phyloP scores from a whole-genome alignment of 1,284 basidiomycete species.

The Heterobasidion parviporum region DNA sequence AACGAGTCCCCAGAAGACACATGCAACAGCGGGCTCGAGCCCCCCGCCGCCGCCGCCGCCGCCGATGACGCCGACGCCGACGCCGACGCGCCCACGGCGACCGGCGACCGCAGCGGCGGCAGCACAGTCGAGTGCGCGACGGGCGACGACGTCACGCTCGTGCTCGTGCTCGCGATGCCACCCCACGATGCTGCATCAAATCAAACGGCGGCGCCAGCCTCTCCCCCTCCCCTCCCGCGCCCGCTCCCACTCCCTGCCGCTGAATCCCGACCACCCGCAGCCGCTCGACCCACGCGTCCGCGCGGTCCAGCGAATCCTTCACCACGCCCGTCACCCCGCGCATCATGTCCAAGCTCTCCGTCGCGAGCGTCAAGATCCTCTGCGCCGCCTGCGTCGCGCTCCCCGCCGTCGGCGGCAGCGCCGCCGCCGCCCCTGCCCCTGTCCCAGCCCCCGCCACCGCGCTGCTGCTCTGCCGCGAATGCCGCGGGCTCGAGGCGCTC shows the following conservation, averaged over 20 bases:
- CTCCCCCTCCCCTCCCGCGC: neutral
- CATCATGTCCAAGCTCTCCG: conserved; percentile 90
- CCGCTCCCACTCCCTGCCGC: conserved; percentile 27
- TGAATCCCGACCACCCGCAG: conserved; percentile 70
- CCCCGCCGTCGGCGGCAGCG: conserved; percentile 36
- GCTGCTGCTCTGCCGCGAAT: conserved; percentile 19
- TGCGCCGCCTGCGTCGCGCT: conserved; percentile 69
- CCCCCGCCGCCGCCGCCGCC: neutral
- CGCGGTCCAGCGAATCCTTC: conserved; percentile 80
- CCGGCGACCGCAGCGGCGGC: conserved; percentile 6
- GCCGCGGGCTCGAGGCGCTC: conserved; percentile 11
- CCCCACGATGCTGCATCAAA: conserved; percentile 7
- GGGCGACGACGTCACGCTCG: conserved; percentile 10
- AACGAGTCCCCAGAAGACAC: neutral
- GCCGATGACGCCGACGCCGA: neutral
- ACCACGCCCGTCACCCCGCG: conserved; percentile 80
- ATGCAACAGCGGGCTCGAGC: neutral
- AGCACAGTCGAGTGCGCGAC: conserved; percentile 5
- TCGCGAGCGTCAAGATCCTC: conserved; percentile 76
- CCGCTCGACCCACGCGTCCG: conserved; percentile 83
- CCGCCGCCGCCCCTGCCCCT: neutral
- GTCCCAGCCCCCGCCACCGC: neutral
- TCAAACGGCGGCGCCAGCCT: conserved; percentile 6
- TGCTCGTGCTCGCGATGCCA: conserved; percentile 6
- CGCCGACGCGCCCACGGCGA: conserved; percentile 1